Base-by-base conservation (phyloP, 768 basidiomycete species). In the Leccinum aurantiacum region DNA sequence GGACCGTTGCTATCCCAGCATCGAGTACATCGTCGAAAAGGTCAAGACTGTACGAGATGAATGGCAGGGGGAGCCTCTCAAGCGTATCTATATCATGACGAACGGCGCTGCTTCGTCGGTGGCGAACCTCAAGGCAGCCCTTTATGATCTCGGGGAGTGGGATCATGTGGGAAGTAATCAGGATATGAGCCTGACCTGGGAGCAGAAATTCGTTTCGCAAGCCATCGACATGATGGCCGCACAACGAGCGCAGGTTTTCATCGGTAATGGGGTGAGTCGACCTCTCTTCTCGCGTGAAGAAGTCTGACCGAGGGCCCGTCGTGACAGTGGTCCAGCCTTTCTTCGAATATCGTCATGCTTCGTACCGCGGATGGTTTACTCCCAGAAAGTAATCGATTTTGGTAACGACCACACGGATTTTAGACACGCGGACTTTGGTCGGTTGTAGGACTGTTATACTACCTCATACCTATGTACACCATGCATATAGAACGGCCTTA, bases 181-280 rank as follows among this genome's bases (percentile, higher is more conserved):
- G n/a, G 82, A 82, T 54, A 58, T 84, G 44, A 60, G 53, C 25
- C 56, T 83, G 33, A 76, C 70, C 4, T 67, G 67, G 65, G 79
- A 81, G 60, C 78, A 83, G 65, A 67, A 68, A 53, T 79, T 74
- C 47, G 76, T 80, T 7, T 70, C 71, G 0, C 78, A 80, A 63
- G 79, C 78, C 37, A 63, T 83, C 41, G 83, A 84, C 60, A 84
- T 84, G 80, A 70, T 77, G 19, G 73, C 82, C 41, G 80, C 77
- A 1, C 68, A 76, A 57, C 68, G 72, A 53, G 80, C 80, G 6
- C 78, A 81, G 52, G 73, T 78, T n/a, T 79, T 84, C 65, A 70
- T 84, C 33, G 83, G 82, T 4, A 83, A 84, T 47, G 83, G 82
- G 66, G 80, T 80, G 58, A 63, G 80, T 67, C 13, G 10, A 50